phyloP scores from a whole-genome alignment of 2,329 filamentous ascomycete species.

The Arthrobotrys conoides region DNA sequence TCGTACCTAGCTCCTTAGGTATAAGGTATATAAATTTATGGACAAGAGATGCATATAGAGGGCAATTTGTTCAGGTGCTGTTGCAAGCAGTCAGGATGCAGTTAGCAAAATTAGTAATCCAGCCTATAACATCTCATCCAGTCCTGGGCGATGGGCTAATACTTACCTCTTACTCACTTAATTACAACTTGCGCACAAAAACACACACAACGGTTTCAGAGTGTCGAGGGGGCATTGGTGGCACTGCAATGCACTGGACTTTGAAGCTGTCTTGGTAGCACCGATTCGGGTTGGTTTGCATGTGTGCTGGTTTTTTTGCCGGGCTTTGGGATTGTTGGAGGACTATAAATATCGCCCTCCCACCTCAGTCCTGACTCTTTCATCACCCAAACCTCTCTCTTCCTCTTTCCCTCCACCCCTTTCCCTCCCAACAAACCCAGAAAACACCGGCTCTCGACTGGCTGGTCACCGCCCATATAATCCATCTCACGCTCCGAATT shows the following conservation, averaged over 20 bases:
- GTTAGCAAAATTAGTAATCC: slow-evolving; percentile 33
- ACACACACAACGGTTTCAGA: slow-evolving; percentile 26
- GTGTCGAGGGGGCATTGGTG: slow-evolving; percentile 41
- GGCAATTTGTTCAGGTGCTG: not conserved
- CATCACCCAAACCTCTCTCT: slow-evolving; percentile 45
- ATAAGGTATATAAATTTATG: not conserved
- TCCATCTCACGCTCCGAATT: slow-evolving; percentile 15
- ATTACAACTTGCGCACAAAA: slow-evolving; percentile 17
- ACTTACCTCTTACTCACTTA: not conserved
- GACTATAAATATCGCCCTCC: slow-evolving; percentile 60
- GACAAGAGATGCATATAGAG: slow-evolving; percentile 11
- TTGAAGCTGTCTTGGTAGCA: slow-evolving; percentile 31
- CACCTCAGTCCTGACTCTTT: slow-evolving; percentile 36
- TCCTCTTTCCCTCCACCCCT: slow-evolving; percentile 32
- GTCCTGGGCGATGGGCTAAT: not conserved
- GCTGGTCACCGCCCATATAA: not conserved
- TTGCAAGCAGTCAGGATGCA: slow-evolving; percentile 7
- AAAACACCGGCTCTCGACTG: slow-evolving; percentile 8
- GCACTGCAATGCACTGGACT: no score
- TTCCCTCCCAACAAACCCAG: slow-evolving; percentile 26
- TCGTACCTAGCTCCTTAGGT: no score
- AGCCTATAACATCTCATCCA: slow-evolving; percentile 7
- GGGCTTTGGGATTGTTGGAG: slow-evolving; percentile 34
- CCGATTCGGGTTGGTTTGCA: slow-evolving; percentile 38
- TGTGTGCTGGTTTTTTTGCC: slow-evolving; percentile 44